A percentile compares a stretch with the other conserved stretches of the same genome.
Evolutionary conservation across 208 protist species (phyloP).

Genomic region (Vickermania spadyakhi): DNA sequence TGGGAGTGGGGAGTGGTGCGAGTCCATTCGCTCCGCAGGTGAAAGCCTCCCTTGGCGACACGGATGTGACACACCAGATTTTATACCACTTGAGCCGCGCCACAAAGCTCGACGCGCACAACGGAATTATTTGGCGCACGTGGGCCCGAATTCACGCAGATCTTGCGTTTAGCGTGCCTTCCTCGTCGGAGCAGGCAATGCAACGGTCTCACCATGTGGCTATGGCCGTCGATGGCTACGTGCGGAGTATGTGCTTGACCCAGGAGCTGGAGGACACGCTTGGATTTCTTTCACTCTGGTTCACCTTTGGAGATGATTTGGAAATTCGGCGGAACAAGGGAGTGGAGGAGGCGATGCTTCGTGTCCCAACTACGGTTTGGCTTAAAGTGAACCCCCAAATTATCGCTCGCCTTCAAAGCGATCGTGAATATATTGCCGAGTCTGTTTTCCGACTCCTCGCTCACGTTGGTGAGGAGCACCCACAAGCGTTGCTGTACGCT

Average conservation of each 20-base stretch:
- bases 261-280: slow-evolving; percentile 95
- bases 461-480: slow-evolving; percentile 94
- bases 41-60: too few species aligned
- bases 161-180: slow-evolving; percentile 23
- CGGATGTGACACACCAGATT: neutral
- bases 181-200: neutral
- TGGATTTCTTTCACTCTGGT: slow-evolving; percentile 98
- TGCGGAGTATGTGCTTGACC: slow-evolving; percentile 81
- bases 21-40: neutral
- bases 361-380: slow-evolving; percentile 97
- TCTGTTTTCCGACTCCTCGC: slow-evolving; percentile 92
- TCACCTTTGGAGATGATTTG: slow-evolving; percentile 73
- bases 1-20: neutral
- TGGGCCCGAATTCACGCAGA: slow-evolving; percentile 96
- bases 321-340: slow-evolving; percentile 41
- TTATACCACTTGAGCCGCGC: slow-evolving; percentile 49
- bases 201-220: slow-evolving; percentile 57
- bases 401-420: slow-evolving; percentile 96
- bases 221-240: slow-evolving; percentile 92
- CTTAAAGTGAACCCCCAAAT: slow-evolving; percentile 99
- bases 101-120: slow-evolving; percentile 80
- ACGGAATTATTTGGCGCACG: slow-evolving; percentile 97
- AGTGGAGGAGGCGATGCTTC: slow-evolving; percentile 83
- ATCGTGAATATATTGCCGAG: slow-evolving; percentile 73
- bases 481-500: slow-evolving; percentile 99